Conservation (phyloP, 768 basidiomycete species). For the Coprinopsis cinerea region DNA sequence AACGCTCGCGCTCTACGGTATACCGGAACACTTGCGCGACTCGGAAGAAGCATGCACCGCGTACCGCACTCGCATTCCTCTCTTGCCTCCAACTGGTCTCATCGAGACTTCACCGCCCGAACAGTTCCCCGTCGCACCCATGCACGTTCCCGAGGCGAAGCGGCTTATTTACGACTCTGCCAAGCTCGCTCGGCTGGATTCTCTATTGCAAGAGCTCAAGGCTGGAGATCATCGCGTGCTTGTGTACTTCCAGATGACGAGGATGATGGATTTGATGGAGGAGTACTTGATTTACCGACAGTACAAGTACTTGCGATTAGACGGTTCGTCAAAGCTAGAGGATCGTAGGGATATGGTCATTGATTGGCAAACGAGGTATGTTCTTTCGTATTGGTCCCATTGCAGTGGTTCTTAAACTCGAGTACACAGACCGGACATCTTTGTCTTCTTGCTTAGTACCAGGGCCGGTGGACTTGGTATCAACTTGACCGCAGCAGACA, state of each 20-base stretch:
- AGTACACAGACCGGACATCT: conserved; percentile 67
- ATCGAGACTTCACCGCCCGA: conserved; percentile 56
- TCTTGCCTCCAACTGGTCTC: conserved; percentile 62
- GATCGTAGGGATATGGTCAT: conserved; percentile 99
- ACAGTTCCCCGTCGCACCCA: conserved; percentile 75
- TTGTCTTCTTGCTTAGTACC: conserved; percentile 87
- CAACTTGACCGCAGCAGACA: conserved; percentile 93
- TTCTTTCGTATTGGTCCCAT: neutral
- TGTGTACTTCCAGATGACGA: conserved; percentile 99
- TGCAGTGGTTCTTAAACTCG: conserved; percentile 6
- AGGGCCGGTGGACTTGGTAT: conserved; percentile 95
- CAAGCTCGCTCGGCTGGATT: conserved; percentile 87
- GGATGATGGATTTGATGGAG: conserved; percentile 99
- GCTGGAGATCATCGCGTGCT: conserved; percentile 88
- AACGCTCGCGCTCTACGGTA: conserved; percentile 74
- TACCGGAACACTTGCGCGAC: conserved; percentile 64
- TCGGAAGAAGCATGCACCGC: conserved; percentile 42
- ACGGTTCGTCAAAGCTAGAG: conserved; percentile 91
- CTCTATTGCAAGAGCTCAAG: conserved; percentile 88
- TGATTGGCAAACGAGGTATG: conserved; percentile 95
- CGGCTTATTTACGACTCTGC: conserved; percentile 94
- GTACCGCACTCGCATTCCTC: conserved; percentile 49
- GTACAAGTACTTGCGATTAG: conserved; percentile 89
- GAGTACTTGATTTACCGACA: conserved; percentile 97
- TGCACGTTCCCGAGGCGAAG: conserved; percentile 94